These are phyloP conservation scores for Apophysomyces elegans DNA, from an alignment of 371 early-diverging fungal genomes.

Conservation along the genomic window DNA sequence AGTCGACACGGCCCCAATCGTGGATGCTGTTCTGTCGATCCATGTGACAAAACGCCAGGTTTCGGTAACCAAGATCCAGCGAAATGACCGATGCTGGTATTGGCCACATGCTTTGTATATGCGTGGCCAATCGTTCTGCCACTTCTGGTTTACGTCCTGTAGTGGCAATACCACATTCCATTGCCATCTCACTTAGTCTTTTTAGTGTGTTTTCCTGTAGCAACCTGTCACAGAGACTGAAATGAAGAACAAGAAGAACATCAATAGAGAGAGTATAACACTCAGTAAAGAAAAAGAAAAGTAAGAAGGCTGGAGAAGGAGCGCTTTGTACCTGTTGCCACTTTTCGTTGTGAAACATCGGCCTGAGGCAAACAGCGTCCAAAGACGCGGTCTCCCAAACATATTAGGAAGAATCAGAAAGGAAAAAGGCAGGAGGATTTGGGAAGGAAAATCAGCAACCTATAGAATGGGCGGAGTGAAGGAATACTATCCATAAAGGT, in stretches of 20 bases:
- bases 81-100: slow-evolving; percentile 59
- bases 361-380: background rate
- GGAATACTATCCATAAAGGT: background rate
- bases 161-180: background rate
- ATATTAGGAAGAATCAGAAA: background rate
- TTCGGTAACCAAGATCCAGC: slow-evolving; percentile 75
- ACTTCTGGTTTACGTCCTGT: background rate
- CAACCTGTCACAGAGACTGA: background rate
- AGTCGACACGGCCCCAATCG: slow-evolving; percentile 50
- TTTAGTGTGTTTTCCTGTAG: background rate
- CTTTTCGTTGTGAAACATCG: background rate
- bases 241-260: too few relatives aligned
- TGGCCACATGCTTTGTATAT: background rate
- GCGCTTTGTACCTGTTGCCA: background rate
- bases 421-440: background rate
- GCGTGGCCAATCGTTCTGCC: background rate
- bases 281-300: too few relatives aligned
- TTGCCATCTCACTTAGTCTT: background rate
- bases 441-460: background rate
- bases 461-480: background rate
- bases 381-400: background rate
- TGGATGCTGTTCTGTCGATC: slow-evolving; percentile 34
- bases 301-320: background rate
- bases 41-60: slow-evolving; percentile 67
- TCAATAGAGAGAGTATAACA: too few relatives aligned